Evolutionary conservation across 257 asterid species (phyloP), one percentile per base, ranked within the genome.

Genomic region (Dorcoceras hygrometricum): DNA sequence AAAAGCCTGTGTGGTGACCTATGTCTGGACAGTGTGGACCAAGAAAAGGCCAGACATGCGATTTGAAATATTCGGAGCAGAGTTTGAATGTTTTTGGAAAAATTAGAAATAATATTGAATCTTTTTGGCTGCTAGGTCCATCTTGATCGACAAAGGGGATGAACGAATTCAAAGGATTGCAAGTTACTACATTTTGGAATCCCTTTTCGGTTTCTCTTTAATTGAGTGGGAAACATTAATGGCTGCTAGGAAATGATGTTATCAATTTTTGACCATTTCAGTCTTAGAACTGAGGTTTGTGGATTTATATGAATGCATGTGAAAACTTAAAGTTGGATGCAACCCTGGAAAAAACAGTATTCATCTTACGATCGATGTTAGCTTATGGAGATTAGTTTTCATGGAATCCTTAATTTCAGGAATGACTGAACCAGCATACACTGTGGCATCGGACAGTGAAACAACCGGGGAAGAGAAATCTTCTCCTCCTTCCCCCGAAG

Each of bases 371-470:
- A 53, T 18, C 27, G 39, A 28, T 23, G 23, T 48, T 23, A 53
- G 51, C 36, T 10, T 34, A 19, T 51, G 57, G 54, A 23, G 65
- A 34, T 62, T 14, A 26, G 43, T 43, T 61, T 62, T 24, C 56
- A 39, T 62, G 65, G 29, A 12, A n/a, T 61, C 65, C 28, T 63
- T 62, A 55, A 61, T 39, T 32, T 26, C 76, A 71, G 67, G 69
- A 76, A 92, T 92, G 97, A 86, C 93, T 36, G 92, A 92, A 78
- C 95, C 73, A 51, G 89, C 88, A 23, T 92, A 89, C 70, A 86
- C 91, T 1, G 98, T 92, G 46, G 97, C 81, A 61, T 92, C 97
- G 1, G 98, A 92, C 43, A 76, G 96, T 23, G 97, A 92, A 73
- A 87, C 90, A 20, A 84, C 86, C 2, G 89, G 87, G 53, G 98